Percentiles rank a stretch among this genome's conserved stretches.
phyloP scores from a whole-genome alignment of 1,284 basidiomycete genomes.

The Laetiporus sulphureus region DNA sequence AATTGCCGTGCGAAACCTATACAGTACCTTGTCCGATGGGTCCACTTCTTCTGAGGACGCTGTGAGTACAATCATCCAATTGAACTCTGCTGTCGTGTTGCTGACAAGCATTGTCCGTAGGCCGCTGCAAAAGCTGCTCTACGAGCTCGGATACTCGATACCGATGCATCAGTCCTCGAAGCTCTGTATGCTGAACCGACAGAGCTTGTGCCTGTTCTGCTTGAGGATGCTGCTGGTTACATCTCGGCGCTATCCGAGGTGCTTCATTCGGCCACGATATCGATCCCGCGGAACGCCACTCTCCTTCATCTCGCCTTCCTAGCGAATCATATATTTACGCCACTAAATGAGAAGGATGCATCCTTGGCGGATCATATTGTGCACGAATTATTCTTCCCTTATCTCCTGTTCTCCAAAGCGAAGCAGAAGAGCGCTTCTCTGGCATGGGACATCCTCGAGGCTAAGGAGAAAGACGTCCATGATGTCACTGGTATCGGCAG shows the following conservation, averaged over 20 bases:
- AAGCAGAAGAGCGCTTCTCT: slow-evolving; percentile 53
- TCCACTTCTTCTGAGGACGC: too few relatives aligned
- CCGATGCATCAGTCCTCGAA: slow-evolving; percentile 51
- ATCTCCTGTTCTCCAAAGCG: slow-evolving; percentile 67
- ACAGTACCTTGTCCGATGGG: slow-evolving; percentile 36
- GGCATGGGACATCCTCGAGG: slow-evolving; percentile 57
- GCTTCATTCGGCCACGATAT: slow-evolving; percentile 33
- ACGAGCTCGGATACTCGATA: slow-evolving; percentile 61
- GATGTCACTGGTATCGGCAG: slow-evolving; percentile 15
- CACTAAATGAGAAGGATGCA: slow-evolving; percentile 19
- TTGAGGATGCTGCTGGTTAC: slow-evolving; percentile 34
- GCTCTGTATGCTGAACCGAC: slow-evolving; percentile 53
- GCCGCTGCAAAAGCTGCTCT: slow-evolving; percentile 46
- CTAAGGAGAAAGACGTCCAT: slow-evolving; percentile 20
- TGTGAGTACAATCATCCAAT: too few relatives aligned
- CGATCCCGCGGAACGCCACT: slow-evolving; percentile 44
- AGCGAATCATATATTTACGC: slow-evolving; percentile 35
- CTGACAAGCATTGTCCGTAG: slow-evolving; percentile 28
- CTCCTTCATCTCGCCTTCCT: slow-evolving; percentile 63
- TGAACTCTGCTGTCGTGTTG: too few relatives aligned
- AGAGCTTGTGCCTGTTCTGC: slow-evolving; percentile 39
- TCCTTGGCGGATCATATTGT: slow-evolving; percentile 41
- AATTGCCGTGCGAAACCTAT: slow-evolving; percentile 44
- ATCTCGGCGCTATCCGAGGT: slow-evolving; percentile 42
- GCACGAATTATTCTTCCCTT: slow-evolving; percentile 60